A percentile compares a stretch with the other conserved stretches of the same genome.
phyloP scores from a whole-genome alignment of 2,329 filamentous ascomycete species.

The Ceratocystis diversiconidia region DNA sequence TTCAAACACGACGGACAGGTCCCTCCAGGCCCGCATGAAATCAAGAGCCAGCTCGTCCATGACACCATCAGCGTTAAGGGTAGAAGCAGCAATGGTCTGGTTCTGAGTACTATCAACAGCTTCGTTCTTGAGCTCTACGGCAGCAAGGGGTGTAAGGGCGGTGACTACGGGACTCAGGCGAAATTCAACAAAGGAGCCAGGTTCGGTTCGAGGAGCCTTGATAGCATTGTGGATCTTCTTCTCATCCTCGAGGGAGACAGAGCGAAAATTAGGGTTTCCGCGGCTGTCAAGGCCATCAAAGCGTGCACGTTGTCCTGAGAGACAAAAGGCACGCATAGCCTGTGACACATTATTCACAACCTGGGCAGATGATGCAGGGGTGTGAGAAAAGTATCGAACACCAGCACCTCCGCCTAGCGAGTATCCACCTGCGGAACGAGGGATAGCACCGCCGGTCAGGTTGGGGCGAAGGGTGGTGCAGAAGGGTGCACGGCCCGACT shows the following conservation, averaged over 20 bases:
- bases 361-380: slow-evolving; percentile 70
- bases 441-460: slow-evolving; percentile 72
- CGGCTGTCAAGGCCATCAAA: slow-evolving; percentile 64
- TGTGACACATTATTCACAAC: slow-evolving; percentile 92
- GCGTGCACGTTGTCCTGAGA: slow-evolving; percentile 78
- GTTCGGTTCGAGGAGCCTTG: slow-evolving; percentile 40
- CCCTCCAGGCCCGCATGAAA: slow-evolving; percentile 74
- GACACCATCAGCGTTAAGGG: slow-evolving; percentile 68
- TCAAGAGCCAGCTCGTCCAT: slow-evolving; percentile 75
- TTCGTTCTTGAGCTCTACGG: slow-evolving; percentile 31
- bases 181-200: slow-evolving; percentile 83
- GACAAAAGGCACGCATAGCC: slow-evolving; percentile 78
- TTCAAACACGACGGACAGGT: slow-evolving; percentile 62
- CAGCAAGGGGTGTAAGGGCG: slow-evolving; percentile 59
- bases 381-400: slow-evolving; percentile 80
- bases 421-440: slow-evolving; percentile 83
- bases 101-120: slow-evolving; percentile 15
- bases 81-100: slow-evolving; percentile 35
- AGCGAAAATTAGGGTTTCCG: slow-evolving; percentile 67
- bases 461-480: slow-evolving; percentile 81
- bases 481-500: slow-evolving; percentile 68
- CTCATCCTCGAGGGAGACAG: slow-evolving; percentile 61
- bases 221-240: slow-evolving; percentile 14
- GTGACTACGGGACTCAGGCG: slow-evolving; percentile 78
- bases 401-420: slow-evolving; percentile 39